These are phyloP conservation scores for Fusarium pilosicola DNA, from an alignment of 2,329 filamentous ascomycete genomes.

Conservation along the genomic window DNA sequence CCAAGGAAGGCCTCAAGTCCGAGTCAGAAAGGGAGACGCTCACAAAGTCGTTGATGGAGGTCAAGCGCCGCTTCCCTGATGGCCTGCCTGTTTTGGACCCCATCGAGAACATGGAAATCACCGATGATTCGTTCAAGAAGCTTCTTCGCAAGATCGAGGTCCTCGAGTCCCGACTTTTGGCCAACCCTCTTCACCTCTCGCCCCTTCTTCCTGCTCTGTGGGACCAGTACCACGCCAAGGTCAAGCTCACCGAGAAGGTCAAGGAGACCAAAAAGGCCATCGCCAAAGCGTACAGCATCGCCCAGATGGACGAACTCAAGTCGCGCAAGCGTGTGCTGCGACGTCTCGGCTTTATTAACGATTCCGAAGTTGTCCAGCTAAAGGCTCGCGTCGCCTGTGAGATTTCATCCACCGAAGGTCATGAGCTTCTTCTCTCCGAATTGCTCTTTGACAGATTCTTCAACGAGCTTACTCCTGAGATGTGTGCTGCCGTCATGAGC, in stretches of 20 bases:
- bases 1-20: constrained; percentile 74
- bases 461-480: constrained; percentile 90
- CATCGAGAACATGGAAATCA: constrained; percentile 95
- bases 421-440: constrained; percentile 92
- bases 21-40: constrained; percentile 73
- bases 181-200: constrained; percentile 92
- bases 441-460: constrained; percentile 97
- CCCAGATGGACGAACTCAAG: constrained; percentile 96
- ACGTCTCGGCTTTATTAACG: constrained; percentile 94
- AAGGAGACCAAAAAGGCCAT: constrained; percentile 92
- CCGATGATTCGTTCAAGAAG: constrained; percentile 92
- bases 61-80: constrained; percentile 89
- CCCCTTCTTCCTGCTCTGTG: constrained; percentile 85
- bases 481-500: constrained; percentile 85
- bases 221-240: constrained; percentile 86
- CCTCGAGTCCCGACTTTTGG: constrained; percentile 86
- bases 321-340: constrained; percentile 94
- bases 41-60: constrained; percentile 78
- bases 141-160: constrained; percentile 96
- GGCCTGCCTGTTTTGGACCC: constrained; percentile 90
- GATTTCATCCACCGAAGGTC: constrained; percentile 89
- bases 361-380: constrained; percentile 92
- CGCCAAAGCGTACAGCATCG: constrained; percentile 82
- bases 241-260: constrained; percentile 79
- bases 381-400: constrained; percentile 98